These are phyloP conservation scores for Hortaea sp. DNA, from an alignment of 2,329 filamentous ascomycete genomes.

Conservation along the genomic window DNA sequence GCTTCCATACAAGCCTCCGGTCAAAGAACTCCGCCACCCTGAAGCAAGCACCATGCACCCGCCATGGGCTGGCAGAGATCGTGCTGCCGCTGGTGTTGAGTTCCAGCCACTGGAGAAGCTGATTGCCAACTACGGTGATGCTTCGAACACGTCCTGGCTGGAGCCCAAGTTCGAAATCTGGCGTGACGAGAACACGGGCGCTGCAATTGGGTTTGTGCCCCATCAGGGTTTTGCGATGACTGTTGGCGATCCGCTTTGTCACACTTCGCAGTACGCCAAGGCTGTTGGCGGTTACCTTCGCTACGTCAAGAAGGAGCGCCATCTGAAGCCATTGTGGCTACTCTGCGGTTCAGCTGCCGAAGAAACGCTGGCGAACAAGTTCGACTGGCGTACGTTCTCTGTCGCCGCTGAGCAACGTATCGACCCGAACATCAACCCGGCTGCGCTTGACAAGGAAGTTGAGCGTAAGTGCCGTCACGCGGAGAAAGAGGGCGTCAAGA, in stretches of 20 bases:
- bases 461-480: constrained; percentile 70
- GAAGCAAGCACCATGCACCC: constrained; percentile 74
- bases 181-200: constrained; percentile 69
- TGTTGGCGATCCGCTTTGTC: constrained; percentile 79
- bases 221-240: constrained; percentile 72
- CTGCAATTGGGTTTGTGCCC: constrained; percentile 73
- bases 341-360: constrained; percentile 72
- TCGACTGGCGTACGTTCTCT: constrained; percentile 81
- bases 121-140: constrained; percentile 91
- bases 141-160: constrained; percentile 87
- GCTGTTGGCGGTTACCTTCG: constrained; percentile 66
- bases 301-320: constrained; percentile 60
- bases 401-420: constrained; percentile 84
- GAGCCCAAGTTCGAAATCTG: constrained; percentile 82
- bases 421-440: constrained; percentile 58
- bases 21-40: constrained; percentile 65
- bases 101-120: constrained; percentile 73
- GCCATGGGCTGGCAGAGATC: constrained; percentile 48
- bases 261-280: constrained; percentile 62
- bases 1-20: constrained; percentile 57
- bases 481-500: constrained; percentile 73
- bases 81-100: constrained; percentile 38
- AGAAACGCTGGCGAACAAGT: constrained; percentile 65
- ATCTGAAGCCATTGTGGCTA: constrained; percentile 77
- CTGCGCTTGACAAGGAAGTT: constrained; percentile 54